A percentile compares a stretch with the other conserved stretches of the same genome.
These are phyloP conservation scores for Xylaria palmicola DNA, from an alignment of 495 filamentous ascomycete species.

Conservation along the genomic window DNA sequence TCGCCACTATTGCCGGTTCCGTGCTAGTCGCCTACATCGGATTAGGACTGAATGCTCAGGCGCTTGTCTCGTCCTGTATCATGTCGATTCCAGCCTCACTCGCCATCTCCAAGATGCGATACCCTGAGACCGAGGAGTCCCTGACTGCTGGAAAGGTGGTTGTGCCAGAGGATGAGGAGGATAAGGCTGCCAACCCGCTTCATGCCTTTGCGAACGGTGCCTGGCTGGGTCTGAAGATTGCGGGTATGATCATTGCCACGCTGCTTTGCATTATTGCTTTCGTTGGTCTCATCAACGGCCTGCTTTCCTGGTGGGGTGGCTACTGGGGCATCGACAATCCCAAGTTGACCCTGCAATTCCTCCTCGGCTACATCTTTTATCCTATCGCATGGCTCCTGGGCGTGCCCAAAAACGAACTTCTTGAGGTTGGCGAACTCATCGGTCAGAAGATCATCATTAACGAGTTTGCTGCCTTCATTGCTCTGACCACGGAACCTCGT, in stretches of 20 bases:
- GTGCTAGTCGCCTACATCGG: constrained; percentile 79
- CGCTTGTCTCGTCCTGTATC: constrained; percentile 86
- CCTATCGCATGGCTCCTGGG: constrained; percentile 83
- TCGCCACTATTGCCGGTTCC: constrained; percentile 63
- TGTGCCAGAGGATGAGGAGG: constrained; percentile 71
- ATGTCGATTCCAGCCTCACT: constrained; percentile 92
- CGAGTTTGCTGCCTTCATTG: constrained; percentile 65
- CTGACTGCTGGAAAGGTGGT: constrained; percentile 76
- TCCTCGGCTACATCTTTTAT: constrained; percentile 82
- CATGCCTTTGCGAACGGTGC: constrained; percentile 86
- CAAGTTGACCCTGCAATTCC: constrained; percentile 68
- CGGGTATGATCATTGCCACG: constrained; percentile 75
- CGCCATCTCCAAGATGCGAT: constrained; percentile 83
- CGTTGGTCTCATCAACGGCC: constrained; percentile 69
- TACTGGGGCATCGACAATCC: constrained; percentile 74
- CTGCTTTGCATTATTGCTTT: constrained; percentile 85
- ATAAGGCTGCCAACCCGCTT: constrained; percentile 70
- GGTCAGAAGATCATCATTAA: constrained; percentile 80
- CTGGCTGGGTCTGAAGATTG: constrained; percentile 87
- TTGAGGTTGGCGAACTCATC: constrained; percentile 75
- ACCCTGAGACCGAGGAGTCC: constrained; percentile 81
- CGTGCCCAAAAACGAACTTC: constrained; percentile 70
- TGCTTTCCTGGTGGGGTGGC: constrained; percentile 85
- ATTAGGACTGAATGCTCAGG: constrained; percentile 78
- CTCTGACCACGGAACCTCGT: constrained; percentile 43